A percentile compares a stretch with the other conserved stretches of the same genome.
These are phyloP conservation scores for Anthracocystis panici-leucophaei DNA, from an alignment of 1,284 basidiomycete genomes.

Conservation along the genomic window DNA sequence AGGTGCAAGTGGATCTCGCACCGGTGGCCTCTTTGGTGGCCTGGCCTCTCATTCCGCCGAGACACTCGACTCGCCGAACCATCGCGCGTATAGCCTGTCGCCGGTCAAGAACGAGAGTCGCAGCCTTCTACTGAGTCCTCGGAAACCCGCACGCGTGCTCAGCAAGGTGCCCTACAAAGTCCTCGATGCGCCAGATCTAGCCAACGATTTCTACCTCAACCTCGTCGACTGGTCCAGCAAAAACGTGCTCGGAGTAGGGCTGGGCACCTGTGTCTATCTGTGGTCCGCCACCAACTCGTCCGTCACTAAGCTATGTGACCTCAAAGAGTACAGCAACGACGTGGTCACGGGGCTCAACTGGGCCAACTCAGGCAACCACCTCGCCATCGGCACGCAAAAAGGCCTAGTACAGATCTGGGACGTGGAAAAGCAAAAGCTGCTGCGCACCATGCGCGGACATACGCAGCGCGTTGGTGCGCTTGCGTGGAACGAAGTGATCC, in stretches of 20 bases:
- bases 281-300: slow-evolving; percentile 95
- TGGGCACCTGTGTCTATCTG: slow-evolving; percentile 91
- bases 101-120: slow-evolving; percentile 88
- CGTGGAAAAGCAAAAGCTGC: slow-evolving; percentile 80
- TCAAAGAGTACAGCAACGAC: slow-evolving; percentile 72
- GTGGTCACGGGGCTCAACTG: slow-evolving; percentile 73
- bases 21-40: slow-evolving; percentile 57
- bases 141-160: slow-evolving; percentile 82
- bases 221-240: slow-evolving; percentile 96
- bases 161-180: slow-evolving; percentile 98
- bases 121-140: slow-evolving; percentile 84
- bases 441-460: slow-evolving; percentile 87
- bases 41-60: slow-evolving; percentile 42
- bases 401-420: slow-evolving; percentile 95
- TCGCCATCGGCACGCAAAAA: slow-evolving; percentile 90
- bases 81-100: slow-evolving; percentile 88
- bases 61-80: slow-evolving; percentile 74
- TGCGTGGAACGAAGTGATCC: slow-evolving; percentile 90
- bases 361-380: slow-evolving; percentile 75
- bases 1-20: slow-evolving; percentile 20
- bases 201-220: slow-evolving; percentile 97
- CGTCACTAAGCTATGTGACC: slow-evolving; percentile 91
- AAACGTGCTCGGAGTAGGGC: slow-evolving; percentile 92
- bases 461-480: slow-evolving; percentile 88
- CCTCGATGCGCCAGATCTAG: slow-evolving; percentile 92